Percentiles rank a stretch among this genome's conserved stretches.
Conservation (phyloP, 225 moss, liverwort and hornwort species). For the Straminergon stramineum region DNA sequence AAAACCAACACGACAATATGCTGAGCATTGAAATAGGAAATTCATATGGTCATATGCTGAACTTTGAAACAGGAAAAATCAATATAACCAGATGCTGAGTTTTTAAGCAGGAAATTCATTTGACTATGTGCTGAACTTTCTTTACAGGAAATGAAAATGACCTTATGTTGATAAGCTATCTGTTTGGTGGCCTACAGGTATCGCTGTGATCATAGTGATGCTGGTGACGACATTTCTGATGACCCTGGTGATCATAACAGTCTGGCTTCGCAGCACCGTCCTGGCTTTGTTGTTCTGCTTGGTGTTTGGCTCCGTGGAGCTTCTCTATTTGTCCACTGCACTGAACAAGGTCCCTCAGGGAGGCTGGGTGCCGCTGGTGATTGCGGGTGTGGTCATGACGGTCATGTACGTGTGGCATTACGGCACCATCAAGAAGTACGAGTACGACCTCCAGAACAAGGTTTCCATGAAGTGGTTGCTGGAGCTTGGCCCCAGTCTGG, state of each 20-base stretch:
- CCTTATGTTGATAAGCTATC: not conserved
- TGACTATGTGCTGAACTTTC: not conserved
- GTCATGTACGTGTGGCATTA: not conserved
- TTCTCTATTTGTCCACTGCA: conserved; percentile 54
- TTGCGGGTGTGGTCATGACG: conserved; percentile 15
- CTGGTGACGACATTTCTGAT: conserved; percentile 69
- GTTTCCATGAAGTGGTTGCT: conserved; percentile 35
- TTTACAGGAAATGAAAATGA: not conserved
- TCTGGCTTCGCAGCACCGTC: conserved; percentile 40
- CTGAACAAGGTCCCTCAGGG: conserved; percentile 51
- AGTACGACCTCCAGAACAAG: not conserved
- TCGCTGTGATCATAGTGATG: conserved; percentile 80
- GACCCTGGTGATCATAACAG: conserved; percentile 55
- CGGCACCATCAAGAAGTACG: not conserved
- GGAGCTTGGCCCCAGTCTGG: conserved; percentile 23
- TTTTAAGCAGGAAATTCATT: not conserved
- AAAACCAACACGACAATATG: not conserved
- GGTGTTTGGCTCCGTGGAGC: conserved; percentile 54
- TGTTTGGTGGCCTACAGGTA: conserved; percentile 16
- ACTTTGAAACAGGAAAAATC: no score
- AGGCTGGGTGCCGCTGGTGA: conserved; percentile 71
- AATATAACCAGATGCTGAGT: not conserved
- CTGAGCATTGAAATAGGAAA: not conserved
- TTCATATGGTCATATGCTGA: not conserved
- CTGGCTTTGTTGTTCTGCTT: conserved; percentile 13